Base-by-base conservation (phyloP, 176 grass and related monocot species). In the Panicum miliaceum region DNA sequence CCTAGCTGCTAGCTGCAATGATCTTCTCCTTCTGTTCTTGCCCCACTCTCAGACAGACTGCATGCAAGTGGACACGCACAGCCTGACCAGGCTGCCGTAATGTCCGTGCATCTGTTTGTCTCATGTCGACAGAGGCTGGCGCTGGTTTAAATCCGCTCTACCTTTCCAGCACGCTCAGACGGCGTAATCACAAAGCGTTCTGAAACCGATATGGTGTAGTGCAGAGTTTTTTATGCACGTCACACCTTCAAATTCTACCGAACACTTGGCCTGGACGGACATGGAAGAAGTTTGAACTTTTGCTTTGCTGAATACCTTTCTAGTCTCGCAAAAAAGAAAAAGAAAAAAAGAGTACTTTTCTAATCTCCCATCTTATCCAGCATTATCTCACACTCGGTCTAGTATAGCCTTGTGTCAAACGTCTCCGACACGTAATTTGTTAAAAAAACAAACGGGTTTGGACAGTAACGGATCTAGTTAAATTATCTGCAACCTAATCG, bases 351-450 rank as follows among this genome's bases (percentile, higher is more conserved):
- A n/a, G n/a, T n/a, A n/a, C n/a, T n/a, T n/a, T n/a, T n/a, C n/a
- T n/a, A n/a, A n/a, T n/a, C n/a, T 22, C 37, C 16, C 13, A 11
- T 85, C 71, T 72, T 88, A 84, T 81, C 53, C 89, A 20, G 27
- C 70, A 42, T 48, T 79, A 86, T 64, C 79, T 64, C 79, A 82
- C 16, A 0, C 8, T 43, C 62, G 59, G 59, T 25, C 52, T 87
- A 90, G 15, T 84, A 75, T 87, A 87, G 56, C 52, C 29, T 70
- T 86, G 53, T 80, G 82, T 85, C 82, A 57, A 81, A 77, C 88
- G 81, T 82, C 83, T 82, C 64, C 54, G 26, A 32, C 83, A 78
- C 83, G 83, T 71, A 82, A 8, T 78, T 61, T 29, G 45, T 40
- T 64, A 37, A 43, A 13, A 77, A 85, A 68, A 51, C 19, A 64